Percentiles rank a stretch among this genome's conserved stretches.
Conservation (phyloP, 345 rosid species). For the Corchorus capsularis region DNA sequence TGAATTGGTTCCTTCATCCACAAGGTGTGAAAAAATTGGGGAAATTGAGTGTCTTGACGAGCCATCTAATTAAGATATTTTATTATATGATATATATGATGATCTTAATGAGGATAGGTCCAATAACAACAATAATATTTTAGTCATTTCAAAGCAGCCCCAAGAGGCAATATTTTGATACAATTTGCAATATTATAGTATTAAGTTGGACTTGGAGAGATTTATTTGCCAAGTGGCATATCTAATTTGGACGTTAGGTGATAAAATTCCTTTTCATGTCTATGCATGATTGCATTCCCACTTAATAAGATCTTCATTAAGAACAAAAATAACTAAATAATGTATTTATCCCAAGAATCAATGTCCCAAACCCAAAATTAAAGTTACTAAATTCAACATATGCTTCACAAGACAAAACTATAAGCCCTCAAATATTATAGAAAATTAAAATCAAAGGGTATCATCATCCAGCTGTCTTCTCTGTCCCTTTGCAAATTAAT, state of each 20-base stretch:
- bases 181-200: background rate
- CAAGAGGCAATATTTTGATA: slow-evolving; percentile 1
- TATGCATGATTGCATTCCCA: slow-evolving; percentile 3
- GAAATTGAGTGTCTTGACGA: too few species aligned
- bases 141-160: background rate
- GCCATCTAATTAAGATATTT: background rate
- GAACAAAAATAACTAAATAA: background rate
- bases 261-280: background rate
- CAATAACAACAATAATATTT: background rate
- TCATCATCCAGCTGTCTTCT: background rate
- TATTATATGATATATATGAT: background rate
- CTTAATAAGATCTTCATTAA: background rate
- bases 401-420: background rate
- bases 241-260: background rate
- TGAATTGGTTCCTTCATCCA: background rate
- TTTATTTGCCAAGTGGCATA: background rate
- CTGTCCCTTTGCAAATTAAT: background rate
- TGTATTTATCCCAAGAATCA: background rate
- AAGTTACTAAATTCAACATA: background rate
- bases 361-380: background rate
- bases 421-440: too few species aligned
- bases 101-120: background rate
- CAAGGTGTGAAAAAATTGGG: background rate
- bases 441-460: too few species aligned
- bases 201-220: too few species aligned